Conservation (phyloP, 129 eudicot genomes). For the Oenanthe sinensis region DNA sequence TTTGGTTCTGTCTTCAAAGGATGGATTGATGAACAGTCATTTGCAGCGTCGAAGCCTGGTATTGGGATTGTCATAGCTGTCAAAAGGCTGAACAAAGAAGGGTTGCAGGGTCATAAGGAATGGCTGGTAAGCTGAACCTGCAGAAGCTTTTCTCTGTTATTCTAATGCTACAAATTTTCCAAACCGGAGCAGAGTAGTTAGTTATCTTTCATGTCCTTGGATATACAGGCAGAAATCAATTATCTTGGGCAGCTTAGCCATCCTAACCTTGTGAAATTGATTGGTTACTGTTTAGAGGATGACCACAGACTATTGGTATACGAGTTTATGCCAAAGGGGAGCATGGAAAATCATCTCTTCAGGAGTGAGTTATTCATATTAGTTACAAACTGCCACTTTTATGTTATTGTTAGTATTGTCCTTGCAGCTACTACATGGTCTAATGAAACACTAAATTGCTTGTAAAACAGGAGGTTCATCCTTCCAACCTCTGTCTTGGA, state of each 20-base stretch:
- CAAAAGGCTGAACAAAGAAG: slow-evolving; percentile 74
- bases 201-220: slow-evolving; percentile 13
- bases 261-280: slow-evolving; percentile 77
- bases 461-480: slow-evolving; percentile 57
- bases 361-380: slow-evolving; percentile 45
- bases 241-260: slow-evolving; percentile 79
- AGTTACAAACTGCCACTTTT: not conserved
- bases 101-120: slow-evolving; percentile 82
- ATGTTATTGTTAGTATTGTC: not conserved
- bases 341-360: slow-evolving; percentile 91
- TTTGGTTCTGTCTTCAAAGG: slow-evolving; percentile 89
- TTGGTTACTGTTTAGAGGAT: slow-evolving; percentile 86
- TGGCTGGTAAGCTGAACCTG: slow-evolving; percentile 57
- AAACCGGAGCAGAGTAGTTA: slow-evolving; percentile 9
- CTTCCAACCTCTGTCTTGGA: slow-evolving; percentile 83
- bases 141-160: not conserved
- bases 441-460: not conserved
- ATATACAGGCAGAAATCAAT: slow-evolving; percentile 76
- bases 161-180: not conserved
- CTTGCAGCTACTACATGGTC: not conserved
- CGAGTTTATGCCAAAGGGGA: slow-evolving; percentile 94
- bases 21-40: slow-evolving; percentile 70
- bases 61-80: slow-evolving; percentile 64
- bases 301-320: slow-evolving; percentile 85
- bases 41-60: slow-evolving; percentile 65